Evolutionary conservation across 306 rosid species (phyloP).

Genomic region (Mimosa pudica): DNA sequence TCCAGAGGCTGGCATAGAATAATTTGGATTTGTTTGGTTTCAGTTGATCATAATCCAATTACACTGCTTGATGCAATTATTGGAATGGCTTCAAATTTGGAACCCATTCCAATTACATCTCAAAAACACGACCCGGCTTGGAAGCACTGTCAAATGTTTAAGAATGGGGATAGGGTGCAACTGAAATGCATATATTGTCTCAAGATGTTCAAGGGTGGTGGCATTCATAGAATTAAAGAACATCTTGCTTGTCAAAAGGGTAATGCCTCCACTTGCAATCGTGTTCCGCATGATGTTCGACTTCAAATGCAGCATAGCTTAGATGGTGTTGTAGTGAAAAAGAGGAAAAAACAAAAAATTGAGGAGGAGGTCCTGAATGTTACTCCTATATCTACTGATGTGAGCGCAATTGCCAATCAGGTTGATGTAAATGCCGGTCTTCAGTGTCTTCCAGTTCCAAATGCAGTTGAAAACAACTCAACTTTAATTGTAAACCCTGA

Average conservation of each 20-base stretch:
- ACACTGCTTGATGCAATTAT: constrained; percentile 31
- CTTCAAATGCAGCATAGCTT: constrained; percentile 71
- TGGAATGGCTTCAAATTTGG: constrained; percentile 63
- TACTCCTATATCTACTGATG: constrained; percentile 47
- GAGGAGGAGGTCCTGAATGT: constrained; percentile 75
- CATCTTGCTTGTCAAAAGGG: constrained; percentile 92
- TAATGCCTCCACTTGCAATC: constrained; percentile 78
- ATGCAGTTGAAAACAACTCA: constrained; percentile 45
- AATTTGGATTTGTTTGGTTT: constrained; percentile 25
- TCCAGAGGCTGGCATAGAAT: neutral
- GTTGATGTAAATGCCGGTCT: constrained; percentile 48
- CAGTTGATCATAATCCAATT: neutral
- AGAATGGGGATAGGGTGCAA: constrained; percentile 80
- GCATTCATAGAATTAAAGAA: constrained; percentile 97
- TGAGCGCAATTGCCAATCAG: constrained; percentile 42
- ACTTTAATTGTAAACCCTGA: constrained; percentile 45
- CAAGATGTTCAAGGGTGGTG: constrained; percentile 93
- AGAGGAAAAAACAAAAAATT: constrained; percentile 77
- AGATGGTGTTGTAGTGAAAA: constrained; percentile 82
- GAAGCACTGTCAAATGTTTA: constrained; percentile 91
- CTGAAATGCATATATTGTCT: constrained; percentile 80
- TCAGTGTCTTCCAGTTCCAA: constrained; percentile 43
- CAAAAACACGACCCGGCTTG: constrained; percentile 96
- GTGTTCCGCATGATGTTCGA: constrained; percentile 81
- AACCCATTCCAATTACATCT: constrained; percentile 69